phyloP scores from a whole-genome alignment of 495 filamentous ascomycete species.

The Talaromyces liani region DNA sequence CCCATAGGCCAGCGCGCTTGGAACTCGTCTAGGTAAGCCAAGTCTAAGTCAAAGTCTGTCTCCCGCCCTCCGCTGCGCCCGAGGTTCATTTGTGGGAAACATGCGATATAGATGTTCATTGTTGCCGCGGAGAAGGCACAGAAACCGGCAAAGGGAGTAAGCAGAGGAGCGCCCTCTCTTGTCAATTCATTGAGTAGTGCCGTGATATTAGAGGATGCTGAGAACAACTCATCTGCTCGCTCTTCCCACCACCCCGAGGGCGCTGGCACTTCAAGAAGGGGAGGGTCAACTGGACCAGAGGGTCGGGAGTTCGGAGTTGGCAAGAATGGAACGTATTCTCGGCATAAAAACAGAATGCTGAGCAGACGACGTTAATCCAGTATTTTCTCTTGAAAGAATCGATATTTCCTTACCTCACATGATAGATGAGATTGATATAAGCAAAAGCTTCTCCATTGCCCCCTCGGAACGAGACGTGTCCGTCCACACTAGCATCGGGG shows the following conservation, averaged over 20 bases:
- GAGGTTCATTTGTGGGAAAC: constrained; percentile 20
- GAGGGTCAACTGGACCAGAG: constrained; percentile 16
- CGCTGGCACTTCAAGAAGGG: constrained; percentile 13
- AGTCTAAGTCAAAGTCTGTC: constrained; percentile 11
- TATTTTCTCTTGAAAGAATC: background rate
- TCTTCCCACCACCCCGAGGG: constrained; percentile 18
- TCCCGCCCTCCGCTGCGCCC: constrained; percentile 14
- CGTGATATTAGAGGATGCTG: constrained; percentile 13
- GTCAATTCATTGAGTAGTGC: constrained; percentile 15
- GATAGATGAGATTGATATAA: constrained; percentile 20
- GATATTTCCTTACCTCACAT: constrained; percentile 10
- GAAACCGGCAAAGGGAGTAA: constrained; percentile 20
- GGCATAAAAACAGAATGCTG: constrained; percentile 15
- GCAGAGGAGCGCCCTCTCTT: constrained; percentile 12
- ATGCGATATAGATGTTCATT: constrained; percentile 18
- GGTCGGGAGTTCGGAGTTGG: constrained; percentile 13
- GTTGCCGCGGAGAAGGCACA: constrained; percentile 20
- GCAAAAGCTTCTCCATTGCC: constrained; percentile 19
- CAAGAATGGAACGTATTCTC: constrained; percentile 21
- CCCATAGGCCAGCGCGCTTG: constrained; percentile 15
- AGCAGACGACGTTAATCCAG: background rate
- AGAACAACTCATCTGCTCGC: constrained; percentile 16
- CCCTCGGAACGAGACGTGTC: constrained; percentile 11
- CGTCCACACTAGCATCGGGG: constrained; percentile 14
- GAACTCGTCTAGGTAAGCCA: constrained; percentile 17